Base-by-base conservation (phyloP, 2,329 filamentous ascomycete genomes). In the Zymoseptoria brevis region DNA sequence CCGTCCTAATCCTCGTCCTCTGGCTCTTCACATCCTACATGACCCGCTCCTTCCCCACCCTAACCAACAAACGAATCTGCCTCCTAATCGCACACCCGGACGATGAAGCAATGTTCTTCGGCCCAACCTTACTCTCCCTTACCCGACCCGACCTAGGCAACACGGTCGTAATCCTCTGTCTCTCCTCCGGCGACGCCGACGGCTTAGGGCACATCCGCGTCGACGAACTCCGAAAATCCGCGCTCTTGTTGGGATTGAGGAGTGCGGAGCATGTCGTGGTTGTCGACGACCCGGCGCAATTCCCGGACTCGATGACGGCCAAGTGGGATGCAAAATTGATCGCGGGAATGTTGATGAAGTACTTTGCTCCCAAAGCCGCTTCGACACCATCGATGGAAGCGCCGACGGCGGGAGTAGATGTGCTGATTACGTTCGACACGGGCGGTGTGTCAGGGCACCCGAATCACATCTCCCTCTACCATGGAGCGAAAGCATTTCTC, bases 21-120 rank as follows among this genome's bases (percentile, higher is more conserved):
- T 80, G 77, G 77, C 68, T 79, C 59, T 78, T 78, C 66, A 79
- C 77, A 29, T 72, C 75, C 30, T 75, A 76, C 60, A 71, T 79
- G 60, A 75, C 70, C 63, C 63, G 62, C 21, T 73, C 80, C 30
- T 83, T 89, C 67, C 88, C 90, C 3, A 82, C 78, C 51, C 78
- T 96, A 63, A 80, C 80, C 67, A 87, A 90, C 77, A 95, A 96
- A 81, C 86, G 89, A 70, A 90, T 99, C 71, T 88, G 89, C 72
- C 83, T 99, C 57, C 80, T 99, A 57, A 97, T 99, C 70, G 94
- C 94, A 21, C 94, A 99, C 6, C 94, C 94, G 0, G 94, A 99
- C 75, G 94, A 99, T 71, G 94, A 99, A 79, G 94, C 93, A 74
- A 99, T 99, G 94, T 99, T 99, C 81, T 99, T 99, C 76, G 86